These are phyloP conservation scores for Heracleum sosnowskyi DNA, from an alignment of 129 eudicot species.

Conservation along the genomic window DNA sequence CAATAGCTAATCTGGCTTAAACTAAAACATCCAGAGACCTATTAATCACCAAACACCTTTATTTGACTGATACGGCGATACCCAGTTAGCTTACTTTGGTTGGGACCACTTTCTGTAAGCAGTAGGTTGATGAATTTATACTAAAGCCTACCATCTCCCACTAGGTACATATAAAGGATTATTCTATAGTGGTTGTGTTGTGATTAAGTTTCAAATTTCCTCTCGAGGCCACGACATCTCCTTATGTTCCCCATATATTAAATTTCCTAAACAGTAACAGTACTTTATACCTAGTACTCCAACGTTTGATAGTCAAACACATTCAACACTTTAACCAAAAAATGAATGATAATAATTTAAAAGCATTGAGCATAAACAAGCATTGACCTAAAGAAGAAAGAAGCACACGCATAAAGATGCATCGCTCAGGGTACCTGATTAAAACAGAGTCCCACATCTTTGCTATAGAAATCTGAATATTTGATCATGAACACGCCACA, in stretches of 20 bases:
- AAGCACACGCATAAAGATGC: not conserved
- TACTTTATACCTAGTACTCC: not conserved
- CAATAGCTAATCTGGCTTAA: not conserved
- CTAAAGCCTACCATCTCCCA: not conserved
- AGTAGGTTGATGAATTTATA: not conserved
- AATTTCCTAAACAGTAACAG: not conserved
- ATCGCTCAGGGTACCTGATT: conserved; percentile 32
- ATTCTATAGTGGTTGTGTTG: not conserved
- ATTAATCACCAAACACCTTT: not conserved
- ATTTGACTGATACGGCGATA: not conserved
- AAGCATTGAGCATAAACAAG: not conserved
- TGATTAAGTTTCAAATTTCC: not conserved
- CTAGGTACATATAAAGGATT: not conserved
- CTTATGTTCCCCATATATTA: not conserved
- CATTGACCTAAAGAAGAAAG: not conserved
- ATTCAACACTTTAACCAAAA: not conserved
- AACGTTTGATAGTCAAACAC: not conserved
- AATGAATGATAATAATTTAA: not conserved
- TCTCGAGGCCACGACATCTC: not conserved
- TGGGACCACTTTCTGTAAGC: not conserved
- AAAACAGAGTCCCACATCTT: conserved; percentile 16
- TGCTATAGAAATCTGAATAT: conserved; percentile 17
- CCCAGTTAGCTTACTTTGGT: not conserved
- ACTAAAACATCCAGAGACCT: not conserved
- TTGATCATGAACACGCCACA: conserved; percentile 22